Base-by-base conservation (phyloP, 768 basidiomycete species). In the Tylopilus cervinicoccineus region DNA sequence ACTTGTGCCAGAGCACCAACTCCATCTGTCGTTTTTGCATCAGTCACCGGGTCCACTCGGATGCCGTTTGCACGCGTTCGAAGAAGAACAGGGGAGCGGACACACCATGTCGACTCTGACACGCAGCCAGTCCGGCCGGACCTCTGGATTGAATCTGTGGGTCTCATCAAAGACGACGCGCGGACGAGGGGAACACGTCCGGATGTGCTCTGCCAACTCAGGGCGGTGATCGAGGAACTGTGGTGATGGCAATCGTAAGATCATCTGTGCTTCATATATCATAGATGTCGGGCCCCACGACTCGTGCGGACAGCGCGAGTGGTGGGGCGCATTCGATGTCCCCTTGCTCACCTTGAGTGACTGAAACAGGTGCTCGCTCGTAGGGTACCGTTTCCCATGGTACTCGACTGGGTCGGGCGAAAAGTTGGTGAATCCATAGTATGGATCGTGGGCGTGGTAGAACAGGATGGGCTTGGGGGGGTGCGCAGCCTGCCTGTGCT, bases 341-440 rank as follows among this genome's bases (percentile, higher is more conserved):
- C 6, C 14, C n/a, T 3, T 11, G 14, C 65, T 62, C 38, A 68
- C 69, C 66, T 70, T 76, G 56, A 75, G 63, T 20, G 76, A 68
- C 47, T 77, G 74, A 42, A 73, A 77, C 33, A 77, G 53, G 52
- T 77, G 76, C 52, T 76, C 76, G 39, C 72, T 72, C 10, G 76
- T 76, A 1, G 71, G 71, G 49, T 77, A 77, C 3, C 52, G 37
- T 51, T 66, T 70, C 13, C 71, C 69, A 12, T 54, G 47, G 49
- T 73, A 75, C 19, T 62, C 55, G 26, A 78, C 66, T 5, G 69
- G 57, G 54, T 76, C 70, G 6, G 71, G 56, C 4, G 76, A 76
- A 50, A 73, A 73, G 56, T 74, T 74, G 43, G 73, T 71, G 56
- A 74, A 74, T 13, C 69, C 69, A 43, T 74, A 70, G 52, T 68